Conservation (phyloP, 352 stramenopile genomes). For the Peronosclerospora sorghi region DNA sequence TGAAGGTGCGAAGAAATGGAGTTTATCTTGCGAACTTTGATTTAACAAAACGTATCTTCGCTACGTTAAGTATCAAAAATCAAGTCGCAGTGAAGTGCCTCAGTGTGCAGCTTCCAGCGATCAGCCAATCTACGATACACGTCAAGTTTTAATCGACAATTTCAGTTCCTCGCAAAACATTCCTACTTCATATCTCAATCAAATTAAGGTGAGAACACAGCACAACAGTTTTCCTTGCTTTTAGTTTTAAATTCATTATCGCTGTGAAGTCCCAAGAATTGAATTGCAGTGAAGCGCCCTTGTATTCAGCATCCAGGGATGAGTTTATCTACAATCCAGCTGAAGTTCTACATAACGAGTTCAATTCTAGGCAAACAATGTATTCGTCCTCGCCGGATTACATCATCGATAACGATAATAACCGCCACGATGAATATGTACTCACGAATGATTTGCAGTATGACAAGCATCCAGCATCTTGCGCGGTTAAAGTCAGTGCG, state of each 20-base stretch:
- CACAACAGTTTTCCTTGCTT: neutral
- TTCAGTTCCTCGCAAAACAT: no score
- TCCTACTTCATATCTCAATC: no score
- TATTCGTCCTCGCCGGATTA: neutral
- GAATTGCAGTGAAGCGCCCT: neutral
- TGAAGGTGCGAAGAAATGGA: constrained; percentile 7
- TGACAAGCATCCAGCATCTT: neutral
- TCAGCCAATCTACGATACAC: no score
- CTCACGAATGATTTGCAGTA: neutral
- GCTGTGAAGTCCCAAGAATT: constrained; percentile 1
- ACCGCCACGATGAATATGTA: neutral
- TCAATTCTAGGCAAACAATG: neutral
- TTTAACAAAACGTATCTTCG: no score
- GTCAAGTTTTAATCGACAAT: no score
- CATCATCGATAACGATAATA: neutral
- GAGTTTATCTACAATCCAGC: neutral
- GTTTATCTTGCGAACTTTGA: no score
- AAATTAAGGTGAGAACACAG: no score
- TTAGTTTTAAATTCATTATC: neutral
- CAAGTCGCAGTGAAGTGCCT: no score
- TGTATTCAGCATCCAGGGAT: neutral
- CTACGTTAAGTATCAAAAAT: no score
- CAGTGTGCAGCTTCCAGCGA: no score
- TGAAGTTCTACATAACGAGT: neutral
- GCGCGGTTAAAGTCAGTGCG: neutral